Percentiles rank a stretch among this genome's conserved stretches.
Conservation (phyloP, 768 basidiomycete genomes). For the Obba rivulosa region DNA sequence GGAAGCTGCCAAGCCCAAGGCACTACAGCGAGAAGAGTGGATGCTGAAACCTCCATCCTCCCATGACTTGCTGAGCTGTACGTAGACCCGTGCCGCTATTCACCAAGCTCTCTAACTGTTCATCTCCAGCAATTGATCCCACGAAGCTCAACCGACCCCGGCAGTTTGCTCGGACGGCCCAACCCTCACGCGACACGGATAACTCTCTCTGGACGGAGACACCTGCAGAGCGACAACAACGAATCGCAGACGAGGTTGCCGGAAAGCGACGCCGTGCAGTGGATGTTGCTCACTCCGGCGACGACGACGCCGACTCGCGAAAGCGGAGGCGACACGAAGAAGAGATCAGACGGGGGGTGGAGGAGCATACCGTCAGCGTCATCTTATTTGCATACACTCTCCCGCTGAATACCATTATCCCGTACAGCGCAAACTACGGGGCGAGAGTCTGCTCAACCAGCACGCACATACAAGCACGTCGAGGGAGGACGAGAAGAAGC, state of each 20-base stretch:
- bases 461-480: constrained; percentile 41
- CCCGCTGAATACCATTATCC: neutral
- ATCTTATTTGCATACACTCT: constrained; percentile 9
- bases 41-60: constrained; percentile 92
- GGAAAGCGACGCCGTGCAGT: constrained; percentile 78
- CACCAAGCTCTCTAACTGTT: neutral
- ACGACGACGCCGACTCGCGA: constrained; percentile 37
- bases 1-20: constrained; percentile 78
- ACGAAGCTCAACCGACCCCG: constrained; percentile 69
- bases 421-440: constrained; percentile 27
- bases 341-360: constrained; percentile 65
- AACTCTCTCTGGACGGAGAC: constrained; percentile 95
- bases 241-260: constrained; percentile 90
- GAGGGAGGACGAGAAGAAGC: constrained; percentile 29
- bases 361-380: constrained; percentile 76
- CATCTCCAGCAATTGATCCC: constrained; percentile 72
- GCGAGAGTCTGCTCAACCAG: constrained; percentile 26
- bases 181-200: constrained; percentile 40
- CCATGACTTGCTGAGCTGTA: constrained; percentile 74
- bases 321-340: constrained; percentile 64
- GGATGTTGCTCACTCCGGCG: constrained; percentile 39
- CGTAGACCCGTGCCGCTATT: constrained; percentile 24
- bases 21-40: constrained; percentile 88
- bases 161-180: constrained; percentile 63
- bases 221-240: constrained; percentile 84